Conservation (phyloP, 345 rosid genomes). For the Psidium guajava region DNA sequence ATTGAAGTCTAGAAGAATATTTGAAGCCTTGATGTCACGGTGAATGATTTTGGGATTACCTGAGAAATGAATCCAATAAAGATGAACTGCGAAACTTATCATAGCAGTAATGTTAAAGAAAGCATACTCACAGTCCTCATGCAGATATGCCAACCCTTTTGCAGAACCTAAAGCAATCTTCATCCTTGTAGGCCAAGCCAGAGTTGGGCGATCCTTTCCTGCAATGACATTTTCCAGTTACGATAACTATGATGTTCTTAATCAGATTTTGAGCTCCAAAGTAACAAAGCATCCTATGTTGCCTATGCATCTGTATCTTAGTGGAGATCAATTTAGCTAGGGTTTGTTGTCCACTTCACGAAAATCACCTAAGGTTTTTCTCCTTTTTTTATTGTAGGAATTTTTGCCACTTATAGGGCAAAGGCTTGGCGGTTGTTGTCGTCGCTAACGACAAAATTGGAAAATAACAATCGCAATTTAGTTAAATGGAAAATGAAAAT, state of each 20-base stretch:
- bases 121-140: constrained; percentile 69
- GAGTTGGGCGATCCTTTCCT: constrained; percentile 56
- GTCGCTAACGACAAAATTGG: too few relatives aligned
- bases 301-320: background rate
- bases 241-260: background rate
- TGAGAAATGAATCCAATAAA: constrained; percentile 6
- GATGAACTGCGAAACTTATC: background rate
- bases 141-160: constrained; percentile 79
- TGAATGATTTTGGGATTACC: constrained; percentile 85
- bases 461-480: background rate
- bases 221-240: constrained; percentile 1
- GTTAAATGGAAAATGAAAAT: background rate
- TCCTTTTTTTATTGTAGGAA: background rate
- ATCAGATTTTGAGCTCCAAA: background rate
- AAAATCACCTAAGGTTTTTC: background rate
- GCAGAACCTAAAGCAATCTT: constrained; percentile 84
- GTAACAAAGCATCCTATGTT: background rate
- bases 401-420: background rate
- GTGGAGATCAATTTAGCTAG: background rate
- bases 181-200: constrained; percentile 62
- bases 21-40: constrained; percentile 81
- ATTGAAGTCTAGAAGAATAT: constrained; percentile 65
- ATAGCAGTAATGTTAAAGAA: background rate
- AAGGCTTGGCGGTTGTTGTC: background rate
- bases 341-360: background rate